Percentiles rank a stretch among this genome's conserved stretches.
Conservation (phyloP, 352 stramenopile genomes). For the Aphanomyces invadans region DNA sequence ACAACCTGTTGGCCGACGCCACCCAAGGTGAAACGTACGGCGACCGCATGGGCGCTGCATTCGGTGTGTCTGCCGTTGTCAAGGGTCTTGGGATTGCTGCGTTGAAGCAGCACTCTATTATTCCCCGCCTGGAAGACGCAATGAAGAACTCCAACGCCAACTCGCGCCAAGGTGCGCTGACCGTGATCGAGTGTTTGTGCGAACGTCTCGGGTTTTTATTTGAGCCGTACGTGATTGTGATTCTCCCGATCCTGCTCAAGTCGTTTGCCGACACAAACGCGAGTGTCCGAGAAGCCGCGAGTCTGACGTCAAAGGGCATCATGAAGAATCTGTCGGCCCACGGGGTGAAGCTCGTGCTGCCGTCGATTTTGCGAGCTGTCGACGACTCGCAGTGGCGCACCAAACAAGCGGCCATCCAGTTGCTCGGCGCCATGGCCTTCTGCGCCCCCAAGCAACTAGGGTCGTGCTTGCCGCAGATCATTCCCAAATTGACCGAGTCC, state of each 20-base stretch:
- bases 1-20: conserved; percentile 60
- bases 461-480: conserved; percentile 96
- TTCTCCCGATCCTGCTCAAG: conserved; percentile 98
- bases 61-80: conserved; percentile 96
- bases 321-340: conserved; percentile 98
- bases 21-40: conserved; percentile 75
- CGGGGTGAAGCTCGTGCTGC: conserved; percentile 98
- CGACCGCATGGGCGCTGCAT: conserved; percentile 91
- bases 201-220: conserved; percentile 96
- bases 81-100: conserved; percentile 98
- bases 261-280: conserved; percentile 95
- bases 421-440: conserved; percentile 95
- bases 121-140: conserved; percentile 81
- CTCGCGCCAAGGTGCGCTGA: conserved; percentile 89
- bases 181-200: conserved; percentile 97
- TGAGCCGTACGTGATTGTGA: conserved; percentile 96
- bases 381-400: conserved; percentile 93
- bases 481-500: conserved; percentile 96
- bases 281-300: conserved; percentile 93
- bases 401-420: conserved; percentile 98
- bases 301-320: conserved; percentile 92
- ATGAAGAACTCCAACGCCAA: conserved; percentile 73
- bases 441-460: conserved; percentile 98
- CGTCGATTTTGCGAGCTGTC: conserved; percentile 93
- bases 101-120: conserved; percentile 97